A percentile compares a stretch with the other conserved stretches of the same genome.
Conservation (phyloP, 176 grass and related monocot genomes). For the Aegilops bicornis region DNA sequence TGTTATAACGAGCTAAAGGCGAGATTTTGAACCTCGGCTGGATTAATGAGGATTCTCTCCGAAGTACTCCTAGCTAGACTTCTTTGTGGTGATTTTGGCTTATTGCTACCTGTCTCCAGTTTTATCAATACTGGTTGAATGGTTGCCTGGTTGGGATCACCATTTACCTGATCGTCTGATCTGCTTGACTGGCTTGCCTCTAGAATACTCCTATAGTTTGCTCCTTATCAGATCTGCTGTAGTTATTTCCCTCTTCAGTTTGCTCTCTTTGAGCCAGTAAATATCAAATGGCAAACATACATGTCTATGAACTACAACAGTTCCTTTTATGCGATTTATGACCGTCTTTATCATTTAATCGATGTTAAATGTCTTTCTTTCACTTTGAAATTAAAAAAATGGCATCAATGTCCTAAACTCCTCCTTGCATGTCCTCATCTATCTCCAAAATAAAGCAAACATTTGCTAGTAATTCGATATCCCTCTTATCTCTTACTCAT, state of each 20-base stretch:
- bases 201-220: constrained; percentile 1
- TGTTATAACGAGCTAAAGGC: not conserved
- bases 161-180: not conserved
- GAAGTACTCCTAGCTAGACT: not conserved
- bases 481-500: constrained; percentile 9
- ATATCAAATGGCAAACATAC: constrained; percentile 17
- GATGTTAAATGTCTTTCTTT: not conserved
- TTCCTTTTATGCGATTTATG: constrained; percentile 7
- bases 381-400: not conserved
- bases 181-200: constrained; percentile 3
- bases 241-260: not conserved
- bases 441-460: not conserved
- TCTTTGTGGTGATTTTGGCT: not conserved
- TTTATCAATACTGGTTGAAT: not conserved
- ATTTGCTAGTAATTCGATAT: constrained; percentile 8
- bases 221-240: not conserved
- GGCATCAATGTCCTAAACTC: not conserved
- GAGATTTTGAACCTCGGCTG: not conserved
- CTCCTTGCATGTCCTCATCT: constrained; percentile 13
- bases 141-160: not conserved
- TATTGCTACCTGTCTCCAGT: constrained; percentile 17
- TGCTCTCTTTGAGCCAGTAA: constrained; percentile 11
- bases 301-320: not conserved
- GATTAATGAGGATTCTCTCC: not conserved
- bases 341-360: constrained; percentile 10